phyloP scores from a whole-genome alignment of 2,329 filamentous ascomycete species.

The Talaromyces albobiverticillius region DNA sequence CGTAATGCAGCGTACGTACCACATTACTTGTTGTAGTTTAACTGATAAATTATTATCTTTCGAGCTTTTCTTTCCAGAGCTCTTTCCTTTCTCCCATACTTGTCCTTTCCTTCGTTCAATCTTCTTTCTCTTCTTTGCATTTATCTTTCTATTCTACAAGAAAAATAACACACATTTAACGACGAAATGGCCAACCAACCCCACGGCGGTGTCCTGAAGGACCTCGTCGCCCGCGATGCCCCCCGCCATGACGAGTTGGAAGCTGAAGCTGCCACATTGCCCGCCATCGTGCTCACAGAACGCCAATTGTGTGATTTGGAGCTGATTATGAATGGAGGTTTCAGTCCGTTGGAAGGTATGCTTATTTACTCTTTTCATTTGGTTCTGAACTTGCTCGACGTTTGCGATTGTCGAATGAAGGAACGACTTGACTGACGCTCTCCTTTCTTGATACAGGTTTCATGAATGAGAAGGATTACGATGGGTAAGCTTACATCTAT shows the following conservation, averaged over 20 bases:
- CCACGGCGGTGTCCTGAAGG: slow-evolving; percentile 94
- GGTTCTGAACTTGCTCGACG: not conserved
- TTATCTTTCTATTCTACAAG: not conserved
- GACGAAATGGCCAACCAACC: slow-evolving; percentile 56
- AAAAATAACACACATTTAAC: too few relatives aligned
- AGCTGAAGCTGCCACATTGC: slow-evolving; percentile 80
- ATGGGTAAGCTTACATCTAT: slow-evolving; percentile 63
- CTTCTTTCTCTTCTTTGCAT: not conserved
- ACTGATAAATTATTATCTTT: not conserved
- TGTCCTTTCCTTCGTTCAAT: not conserved
- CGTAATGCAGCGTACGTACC: not conserved
- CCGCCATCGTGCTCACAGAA: slow-evolving; percentile 81
- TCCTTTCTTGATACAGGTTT: slow-evolving; percentile 61
- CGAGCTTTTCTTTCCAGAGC: not conserved
- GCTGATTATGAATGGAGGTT: slow-evolving; percentile 94
- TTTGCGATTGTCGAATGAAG: not conserved
- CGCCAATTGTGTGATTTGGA: slow-evolving; percentile 97
- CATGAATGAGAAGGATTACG: slow-evolving; percentile 96
- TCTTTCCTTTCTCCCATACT: not conserved
- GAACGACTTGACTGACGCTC: slow-evolving; percentile 17
- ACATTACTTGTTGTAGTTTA: not conserved
- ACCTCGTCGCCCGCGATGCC: slow-evolving; percentile 89
- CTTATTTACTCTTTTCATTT: slow-evolving; percentile 21
- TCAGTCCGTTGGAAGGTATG: slow-evolving; percentile 93
- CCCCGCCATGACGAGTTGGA: slow-evolving; percentile 75